These are phyloP conservation scores for Nitzschia putrida DNA, from an alignment of 108 stramenopile species.

Conservation along the genomic window DNA sequence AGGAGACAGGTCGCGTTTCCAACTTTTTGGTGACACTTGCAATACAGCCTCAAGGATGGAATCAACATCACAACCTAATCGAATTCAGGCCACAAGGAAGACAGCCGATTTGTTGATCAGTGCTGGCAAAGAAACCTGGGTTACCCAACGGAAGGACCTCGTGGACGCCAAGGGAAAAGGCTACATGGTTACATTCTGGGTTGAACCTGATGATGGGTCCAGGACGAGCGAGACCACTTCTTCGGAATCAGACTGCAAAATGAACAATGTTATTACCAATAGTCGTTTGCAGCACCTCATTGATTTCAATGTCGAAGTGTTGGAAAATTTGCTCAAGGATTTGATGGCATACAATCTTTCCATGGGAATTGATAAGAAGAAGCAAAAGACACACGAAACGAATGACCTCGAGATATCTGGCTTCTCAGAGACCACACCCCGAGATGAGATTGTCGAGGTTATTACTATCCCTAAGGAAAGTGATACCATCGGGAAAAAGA, in stretches of 20 bases:
- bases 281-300: neutral
- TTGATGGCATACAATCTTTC: constrained; percentile 4
- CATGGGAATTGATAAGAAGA: neutral
- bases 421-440: neutral
- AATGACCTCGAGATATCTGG: neutral
- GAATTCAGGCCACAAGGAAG: constrained; percentile 23
- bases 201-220: constrained; percentile 1
- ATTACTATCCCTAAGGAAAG: constrained; percentile 3
- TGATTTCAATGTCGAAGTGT: constrained; percentile 18
- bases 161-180: constrained; percentile 39
- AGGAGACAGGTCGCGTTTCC: constrained; percentile 9
- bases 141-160: constrained; percentile 11
- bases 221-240: neutral
- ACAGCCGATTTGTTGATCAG: constrained; percentile 31
- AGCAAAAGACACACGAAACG: neutral
- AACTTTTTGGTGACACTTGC: constrained; percentile 29
- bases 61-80: constrained; percentile 16
- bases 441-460: neutral
- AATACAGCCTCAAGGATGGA: constrained; percentile 31
- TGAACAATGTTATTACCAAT: neutral
- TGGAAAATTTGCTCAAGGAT: constrained; percentile 25
- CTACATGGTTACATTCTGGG: neutral
- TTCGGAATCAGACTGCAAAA: neutral
- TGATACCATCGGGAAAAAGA: neutral
- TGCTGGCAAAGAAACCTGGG: constrained; percentile 27